These are phyloP conservation scores for Zygosaccharomyces kombuchaensis DNA, from an alignment of 805 yeast species.

Conservation along the genomic window DNA sequence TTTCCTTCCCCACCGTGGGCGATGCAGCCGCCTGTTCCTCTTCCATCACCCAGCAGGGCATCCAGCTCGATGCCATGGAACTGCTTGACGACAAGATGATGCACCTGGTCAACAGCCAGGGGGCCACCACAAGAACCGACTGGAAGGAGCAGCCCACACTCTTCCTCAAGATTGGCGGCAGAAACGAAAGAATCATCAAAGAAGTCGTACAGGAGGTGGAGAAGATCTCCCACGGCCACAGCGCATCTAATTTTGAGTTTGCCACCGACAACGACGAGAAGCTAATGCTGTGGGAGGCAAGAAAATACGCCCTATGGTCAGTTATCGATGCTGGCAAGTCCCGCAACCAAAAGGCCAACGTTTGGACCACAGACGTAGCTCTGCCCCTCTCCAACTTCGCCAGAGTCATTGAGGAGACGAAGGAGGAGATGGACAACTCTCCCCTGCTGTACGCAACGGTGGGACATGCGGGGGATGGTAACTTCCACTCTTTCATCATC, in stretches of 20 bases:
- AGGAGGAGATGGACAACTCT: constrained; percentile 50
- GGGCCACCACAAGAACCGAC: constrained; percentile 44
- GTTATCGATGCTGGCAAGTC: constrained; percentile 60
- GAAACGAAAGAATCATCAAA: constrained; percentile 38
- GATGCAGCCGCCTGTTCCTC: constrained; percentile 72
- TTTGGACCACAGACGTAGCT: constrained; percentile 79
- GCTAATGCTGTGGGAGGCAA: constrained; percentile 67
- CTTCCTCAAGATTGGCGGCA: constrained; percentile 61
- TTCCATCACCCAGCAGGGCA: constrained; percentile 56
- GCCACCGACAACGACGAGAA: constrained; percentile 62
- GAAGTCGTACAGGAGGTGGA: constrained; percentile 46
- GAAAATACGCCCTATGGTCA: constrained; percentile 67
- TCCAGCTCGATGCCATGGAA: constrained; percentile 71
- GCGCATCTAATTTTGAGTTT: constrained; percentile 55
- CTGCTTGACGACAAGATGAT: constrained; percentile 68
- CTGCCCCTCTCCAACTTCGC: constrained; percentile 72
- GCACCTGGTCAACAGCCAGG: constrained; percentile 57
- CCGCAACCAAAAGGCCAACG: constrained; percentile 42
- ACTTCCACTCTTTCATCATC: constrained; percentile 65
- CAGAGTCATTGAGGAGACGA: constrained; percentile 55
- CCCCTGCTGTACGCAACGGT: constrained; percentile 56
- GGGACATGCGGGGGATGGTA: constrained; percentile 85
- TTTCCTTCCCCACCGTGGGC: constrained; percentile 59
- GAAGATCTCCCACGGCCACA: constrained; percentile 48
- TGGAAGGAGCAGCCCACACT: constrained; percentile 61